Evolutionary conservation across 805 yeast species (phyloP).

Genomic region (fission yeast (Schizosaccharomyces pombe)): ASM294v3 CU329670.1:5284001-5284500

Average conservation of each 20-base stretch:
- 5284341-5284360: background rate
- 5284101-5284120: background rate
- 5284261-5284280: background rate
- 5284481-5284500: background rate
- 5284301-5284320: background rate
- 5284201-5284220: background rate
- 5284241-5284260: background rate
- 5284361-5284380: background rate
- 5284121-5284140: background rate
- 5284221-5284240: background rate
- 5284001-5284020: background rate
- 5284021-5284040: background rate
- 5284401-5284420: background rate
- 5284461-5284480: background rate
- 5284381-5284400: background rate
- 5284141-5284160: background rate
- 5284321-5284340: background rate
- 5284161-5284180: background rate
- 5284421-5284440: background rate
- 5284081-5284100: background rate
- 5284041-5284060: background rate
- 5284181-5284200: background rate
- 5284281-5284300: background rate
- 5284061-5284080: background rate
- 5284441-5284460: background rate